Evolutionary conservation across 2,329 filamentous ascomycete genomes (phyloP), one percentile per base, ranked within the genome.

Genomic region (Colletotrichum truncatum): DNA sequence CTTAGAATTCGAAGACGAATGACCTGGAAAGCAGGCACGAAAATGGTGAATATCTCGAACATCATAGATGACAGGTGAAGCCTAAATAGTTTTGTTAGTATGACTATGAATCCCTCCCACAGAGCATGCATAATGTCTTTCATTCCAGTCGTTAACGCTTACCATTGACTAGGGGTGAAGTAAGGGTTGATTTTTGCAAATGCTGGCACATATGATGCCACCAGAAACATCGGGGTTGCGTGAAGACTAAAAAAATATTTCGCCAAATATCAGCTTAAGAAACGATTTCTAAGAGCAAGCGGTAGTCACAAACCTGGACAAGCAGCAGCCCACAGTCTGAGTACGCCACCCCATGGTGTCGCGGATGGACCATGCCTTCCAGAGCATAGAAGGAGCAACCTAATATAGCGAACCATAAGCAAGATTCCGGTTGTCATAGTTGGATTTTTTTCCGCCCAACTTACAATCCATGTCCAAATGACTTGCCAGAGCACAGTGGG

Each of bases 271-370:
- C 14, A 64, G 16, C n/a, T 39, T 10, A 39, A 16, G 34, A 67
- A 11, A 54, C n/a, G n/a, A 49, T 34, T 11, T 7, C 14, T 2
- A 7, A 26, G 21, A 14, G 9, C n/a, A 36, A 45, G 39, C 8
- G 9, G 34, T 2, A 4, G 6, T 14, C 6, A 21, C 69, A 72
- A 25, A 77, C 75, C 72, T 76, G 6, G 73, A 72, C 7, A 78
- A 48, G 51, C 73, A 72, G 65, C 76, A 78, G 1, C 71, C 73
- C 32, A 84, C 83, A 4, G 85, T 88, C 68, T 88, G 86, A 3
- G 82, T 68, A 4, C 85, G 79, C 87, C 87, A 89, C 56, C 85
- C 82, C 70, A 88, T 82, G 12, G 84, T 85, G 69, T 89, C 86
- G 18, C 79, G 79, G 66, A 89, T 87, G 25, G 79, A 74, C 62